These are phyloP conservation scores for Tephrocybe sp. DNA, from an alignment of 768 basidiomycete genomes.

Conservation along the genomic window DNA sequence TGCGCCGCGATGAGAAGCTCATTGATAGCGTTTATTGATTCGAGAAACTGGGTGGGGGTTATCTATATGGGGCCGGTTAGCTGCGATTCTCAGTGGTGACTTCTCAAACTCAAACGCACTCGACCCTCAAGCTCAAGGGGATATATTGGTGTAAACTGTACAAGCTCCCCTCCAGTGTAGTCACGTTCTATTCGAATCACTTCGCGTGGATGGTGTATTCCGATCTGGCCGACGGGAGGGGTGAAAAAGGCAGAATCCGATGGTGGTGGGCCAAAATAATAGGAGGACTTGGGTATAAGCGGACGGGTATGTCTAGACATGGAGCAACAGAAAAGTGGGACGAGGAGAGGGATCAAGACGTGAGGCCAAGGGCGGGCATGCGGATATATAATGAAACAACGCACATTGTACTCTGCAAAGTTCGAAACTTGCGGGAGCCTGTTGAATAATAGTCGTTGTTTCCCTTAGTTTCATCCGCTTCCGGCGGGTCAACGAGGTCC, in stretches of 20 bases:
- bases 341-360: slow-evolving; percentile 5
- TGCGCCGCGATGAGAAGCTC: slow-evolving; percentile 85
- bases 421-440: slow-evolving; percentile 41
- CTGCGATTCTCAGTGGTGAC: slow-evolving; percentile 1
- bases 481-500: slow-evolving; percentile 57
- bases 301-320: slow-evolving; percentile 37
- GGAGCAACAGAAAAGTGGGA: slow-evolving; percentile 1
- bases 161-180: slow-evolving; percentile 85
- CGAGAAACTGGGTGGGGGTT: slow-evolving; percentile 86
- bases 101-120: slow-evolving; percentile 46
- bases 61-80: slow-evolving; percentile 57
- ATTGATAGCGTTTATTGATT: slow-evolving; percentile 91
- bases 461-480: slow-evolving; percentile 35
- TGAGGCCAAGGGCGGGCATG: slow-evolving; percentile 9
- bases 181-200: slow-evolving; percentile 91
- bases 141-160: slow-evolving; percentile 87
- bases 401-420: slow-evolving; percentile 43
- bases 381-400: slow-evolving; percentile 24
- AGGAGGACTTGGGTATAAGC: slow-evolving; percentile 74
- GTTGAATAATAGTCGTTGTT: slow-evolving; percentile 44
- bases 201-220: slow-evolving; percentile 88
- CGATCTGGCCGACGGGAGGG: slow-evolving; percentile 79
- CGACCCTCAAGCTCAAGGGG: slow-evolving; percentile 92
- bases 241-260: slow-evolving; percentile 81
- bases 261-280: slow-evolving; percentile 82